Base-by-base conservation (phyloP, 1,284 basidiomycete genomes). In the Heterobasidion irregulare region DNA sequence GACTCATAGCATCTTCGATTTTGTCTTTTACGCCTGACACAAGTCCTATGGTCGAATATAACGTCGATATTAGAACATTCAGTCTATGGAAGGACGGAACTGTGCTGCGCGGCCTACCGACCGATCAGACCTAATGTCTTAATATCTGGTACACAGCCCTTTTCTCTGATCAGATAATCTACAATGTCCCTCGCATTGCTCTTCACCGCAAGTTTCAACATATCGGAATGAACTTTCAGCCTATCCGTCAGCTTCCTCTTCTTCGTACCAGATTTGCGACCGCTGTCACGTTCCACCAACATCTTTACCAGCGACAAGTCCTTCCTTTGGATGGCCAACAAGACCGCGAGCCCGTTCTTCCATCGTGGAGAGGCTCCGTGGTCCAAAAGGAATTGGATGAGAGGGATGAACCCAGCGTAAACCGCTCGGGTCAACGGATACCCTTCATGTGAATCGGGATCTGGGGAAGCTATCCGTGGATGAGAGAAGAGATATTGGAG, bases 351-450 rank as follows among this genome's bases (percentile, higher is more conserved):
- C 19, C 74, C 76, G 9, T 77, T 66, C 62, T 86, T 86, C 59
- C 70, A 70, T 10, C 65, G 64, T 0, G 92, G 91, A 3, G 83
- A 83, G 0, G 90, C 92, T 2, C 83, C 86, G n/a, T 82, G 71
- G 1, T 73, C 70, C 48, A 95, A 78, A 7, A 95, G 74, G 59
- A 88, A 86, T 44, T 69, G 72, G 2, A 92, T 74, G 5, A 94
- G 77, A 1, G 83, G 81, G 0, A 76, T 61, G 60, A 85, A 85
- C 12, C 74, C 72, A 0, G 78, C 81, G 48, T 84, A 75, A 0
- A 92, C 88, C 1, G 92, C 89, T 57, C 81, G 83, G 8, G 82
- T 83, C 35, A 95, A 78, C 0, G 87, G 83, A 62, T 93, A 94
- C 0, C 91, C 92, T 1, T 80, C 75, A 66, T 86, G 75, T 6